phyloP scores from a whole-genome alignment of 75 land plant genomes.

The Cunninghamia lanceolata region DNA sequence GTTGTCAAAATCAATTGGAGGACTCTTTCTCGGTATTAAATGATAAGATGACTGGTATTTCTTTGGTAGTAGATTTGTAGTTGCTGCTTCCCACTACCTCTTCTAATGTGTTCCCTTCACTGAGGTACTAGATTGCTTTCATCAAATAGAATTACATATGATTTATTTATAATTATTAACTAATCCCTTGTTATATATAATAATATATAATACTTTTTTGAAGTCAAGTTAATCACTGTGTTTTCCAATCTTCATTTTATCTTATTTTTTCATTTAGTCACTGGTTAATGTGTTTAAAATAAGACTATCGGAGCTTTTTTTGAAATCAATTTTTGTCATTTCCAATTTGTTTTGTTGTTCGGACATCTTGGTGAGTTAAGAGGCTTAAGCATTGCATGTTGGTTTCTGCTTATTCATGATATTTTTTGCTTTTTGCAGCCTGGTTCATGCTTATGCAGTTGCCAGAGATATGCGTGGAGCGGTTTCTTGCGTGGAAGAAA shows the following conservation, averaged over 20 bases:
- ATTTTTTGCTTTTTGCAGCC: conserved; percentile 58
- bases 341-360: neutral
- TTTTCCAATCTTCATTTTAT: neutral
- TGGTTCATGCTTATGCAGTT: conserved; percentile 93
- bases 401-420: neutral
- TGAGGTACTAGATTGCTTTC: neutral
- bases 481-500: conserved; percentile 79
- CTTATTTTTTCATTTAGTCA: neutral
- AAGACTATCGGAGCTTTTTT: neutral
- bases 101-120: neutral
- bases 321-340: neutral
- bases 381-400: neutral
- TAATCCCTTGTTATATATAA: no score
- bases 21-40: neutral
- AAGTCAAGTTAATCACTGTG: neutral
- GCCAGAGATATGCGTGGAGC: conserved; percentile 98
- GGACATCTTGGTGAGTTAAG: neutral
- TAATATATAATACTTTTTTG: no score
- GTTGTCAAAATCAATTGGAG: neutral
- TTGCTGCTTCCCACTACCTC: neutral
- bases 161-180: no score
- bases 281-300: neutral
- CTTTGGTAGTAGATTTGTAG: neutral
- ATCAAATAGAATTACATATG: no score
- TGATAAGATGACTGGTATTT: neutral